Evolutionary conservation across 2,329 filamentous ascomycete species (phyloP), one percentile per base, ranked within the genome.

Genomic region (Hypoxylon sp.): DNA sequence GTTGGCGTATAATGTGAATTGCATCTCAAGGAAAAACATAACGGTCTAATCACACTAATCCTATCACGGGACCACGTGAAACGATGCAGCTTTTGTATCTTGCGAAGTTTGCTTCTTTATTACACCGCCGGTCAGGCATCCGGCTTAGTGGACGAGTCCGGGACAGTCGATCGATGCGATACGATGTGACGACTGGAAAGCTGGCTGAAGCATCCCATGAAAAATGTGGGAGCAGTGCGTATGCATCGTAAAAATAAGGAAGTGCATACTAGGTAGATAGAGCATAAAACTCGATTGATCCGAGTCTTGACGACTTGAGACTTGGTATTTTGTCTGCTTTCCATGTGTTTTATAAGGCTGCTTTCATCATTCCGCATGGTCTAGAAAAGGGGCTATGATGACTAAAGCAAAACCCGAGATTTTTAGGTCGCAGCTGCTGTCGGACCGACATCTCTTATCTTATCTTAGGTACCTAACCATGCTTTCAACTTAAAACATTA

Each of bases 41-140:
- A 57, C 53, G 46, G 59, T 39, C 60, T 61, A 56, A 68, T 59
- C 32, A 53, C 22, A 20, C 34, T 53, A 28, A 59, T 61, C 54
- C 20, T 41, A 41, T 53, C 30, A 32, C 43, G 24, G 22, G 56
- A 20, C 24, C 19, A 26, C 47, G 49, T 46, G 54, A 37, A 54
- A 37, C 24, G 32, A 47, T 55, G 54, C 46, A 11, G 17, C 46
- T 58, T 64, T 65, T 66, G 65, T 51, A 64, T 64, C 32, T 61
- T 51, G 56, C 50, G 37, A 59, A 55, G 28, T 17, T 32, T 37
- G 24, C 22, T 59, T 56, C 7, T 56, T 48, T 41, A n/a, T 22
- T 50, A 41, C 30, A 30, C 39, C 34, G 43, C 32, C 24, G 50
- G 41, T 32, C 20, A 41, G 26, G 24, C 41, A 26, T 39, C 20